These are phyloP conservation scores for Aegilops longissima DNA, from an alignment of 176 grass and related monocot genomes.

Conservation along the genomic window DNA sequence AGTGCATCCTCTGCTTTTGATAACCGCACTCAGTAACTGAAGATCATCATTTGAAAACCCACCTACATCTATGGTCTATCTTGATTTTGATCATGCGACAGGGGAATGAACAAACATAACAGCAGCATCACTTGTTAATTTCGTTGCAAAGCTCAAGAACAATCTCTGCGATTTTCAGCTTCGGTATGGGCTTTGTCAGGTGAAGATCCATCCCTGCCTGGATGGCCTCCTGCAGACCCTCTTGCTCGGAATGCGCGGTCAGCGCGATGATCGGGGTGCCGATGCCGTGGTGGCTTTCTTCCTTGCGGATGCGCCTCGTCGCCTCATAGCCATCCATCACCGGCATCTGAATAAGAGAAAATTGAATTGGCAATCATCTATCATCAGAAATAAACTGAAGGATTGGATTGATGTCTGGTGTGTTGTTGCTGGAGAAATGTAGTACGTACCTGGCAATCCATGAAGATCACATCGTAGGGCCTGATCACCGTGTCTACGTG, in stretches of 20 bases:
- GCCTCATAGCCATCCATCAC: conserved; percentile 81
- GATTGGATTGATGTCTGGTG: too few relatives aligned
- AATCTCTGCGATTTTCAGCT: neutral
- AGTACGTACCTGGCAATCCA: conserved; percentile 67
- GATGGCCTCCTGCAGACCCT: conserved; percentile 38
- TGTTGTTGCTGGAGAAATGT: neutral
- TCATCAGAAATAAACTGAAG: too few relatives aligned
- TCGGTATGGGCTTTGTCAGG: neutral
- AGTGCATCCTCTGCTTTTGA: too few relatives aligned
- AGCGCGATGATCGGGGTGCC: conserved; percentile 61
- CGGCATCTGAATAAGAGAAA: conserved; percentile 54
- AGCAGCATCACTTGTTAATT: neutral
- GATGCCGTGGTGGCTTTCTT: conserved; percentile 50
- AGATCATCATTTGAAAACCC: too few relatives aligned
- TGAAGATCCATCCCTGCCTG: conserved; percentile 41
- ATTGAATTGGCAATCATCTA: neutral
- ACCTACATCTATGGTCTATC: too few relatives aligned
- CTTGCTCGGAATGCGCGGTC: conserved; percentile 43
- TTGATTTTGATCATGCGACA: too few relatives aligned
- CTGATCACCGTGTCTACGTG: neutral
- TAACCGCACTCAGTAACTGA: too few relatives aligned
- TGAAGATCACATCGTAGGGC: conserved; percentile 57
- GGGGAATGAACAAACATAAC: too few relatives aligned
- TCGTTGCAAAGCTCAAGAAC: neutral
- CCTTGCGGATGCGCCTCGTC: conserved; percentile 56